phyloP scores from a whole-genome alignment of 1,284 basidiomycete species.

The Austroboletus niveus region DNA sequence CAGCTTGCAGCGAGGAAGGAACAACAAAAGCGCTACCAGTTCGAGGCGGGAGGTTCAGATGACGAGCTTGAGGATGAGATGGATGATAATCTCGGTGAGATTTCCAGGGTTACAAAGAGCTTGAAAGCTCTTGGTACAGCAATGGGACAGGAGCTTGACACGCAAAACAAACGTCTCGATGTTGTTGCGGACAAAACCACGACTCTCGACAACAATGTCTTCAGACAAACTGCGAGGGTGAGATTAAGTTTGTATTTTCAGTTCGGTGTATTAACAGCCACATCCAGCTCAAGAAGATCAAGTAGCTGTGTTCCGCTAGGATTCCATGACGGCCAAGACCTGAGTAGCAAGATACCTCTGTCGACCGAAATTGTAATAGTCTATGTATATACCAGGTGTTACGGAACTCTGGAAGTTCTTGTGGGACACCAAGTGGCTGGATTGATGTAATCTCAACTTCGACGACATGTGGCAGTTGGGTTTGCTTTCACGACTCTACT shows the following conservation, averaged over 20 bases:
- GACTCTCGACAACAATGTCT: slow-evolving; percentile 59
- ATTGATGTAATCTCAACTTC: too few species aligned
- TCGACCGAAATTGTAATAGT: neutral
- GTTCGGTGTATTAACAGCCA: slow-evolving; percentile 12
- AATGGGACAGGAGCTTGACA: slow-evolving; percentile 81
- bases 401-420: too few species aligned
- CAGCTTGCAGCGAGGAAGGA: slow-evolving; percentile 57
- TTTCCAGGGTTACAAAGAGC: slow-evolving; percentile 75
- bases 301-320: slow-evolving; percentile 33
- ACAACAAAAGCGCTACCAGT: slow-evolving; percentile 85
- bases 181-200: slow-evolving; percentile 70
- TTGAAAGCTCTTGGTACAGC: slow-evolving; percentile 84
- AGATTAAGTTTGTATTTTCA: slow-evolving; percentile 25
- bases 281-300: slow-evolving; percentile 66
- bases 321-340: neutral
- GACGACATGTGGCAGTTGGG: too few species aligned
- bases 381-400: too few species aligned
- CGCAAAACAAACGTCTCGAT: slow-evolving; percentile 72
- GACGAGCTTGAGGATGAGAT: slow-evolving; percentile 93
- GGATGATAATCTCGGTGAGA: slow-evolving; percentile 91
- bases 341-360: slow-evolving; percentile 22
- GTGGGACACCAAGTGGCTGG: too few species aligned
- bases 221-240: slow-evolving; percentile 71
- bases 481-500: neutral
- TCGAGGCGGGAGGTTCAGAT: slow-evolving; percentile 93